Evolutionary conservation across 257 asterid species (phyloP), one percentile per base, ranked within the genome.

Genomic region (Lycium ferocissimum): DNA sequence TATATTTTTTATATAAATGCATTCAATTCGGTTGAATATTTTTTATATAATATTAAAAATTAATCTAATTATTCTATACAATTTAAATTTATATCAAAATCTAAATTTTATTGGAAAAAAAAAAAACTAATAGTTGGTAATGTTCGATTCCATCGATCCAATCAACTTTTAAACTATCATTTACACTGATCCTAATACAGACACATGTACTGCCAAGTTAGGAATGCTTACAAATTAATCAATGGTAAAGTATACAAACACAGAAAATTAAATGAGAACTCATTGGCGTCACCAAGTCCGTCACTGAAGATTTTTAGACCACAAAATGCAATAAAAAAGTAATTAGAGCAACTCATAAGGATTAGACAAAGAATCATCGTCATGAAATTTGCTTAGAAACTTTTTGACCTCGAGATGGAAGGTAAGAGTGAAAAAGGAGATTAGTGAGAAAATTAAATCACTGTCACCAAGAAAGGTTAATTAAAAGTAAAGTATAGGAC

Each of bases 331-430:
- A 12, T 18, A 14, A 38, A 15, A 15, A 38, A 40, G 15, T 5
- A 33, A 45, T 72, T 73, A 6, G 18, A 56, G 1, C 61, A 56
- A 56, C 61, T 56, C 61, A 56, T 14, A 12, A 56, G 61, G 18
- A 56, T 6, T 56, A 56, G 15, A 56, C 35, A 7, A 8, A 7
- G 66, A 58, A 58, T 53, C 57, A 11, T 8, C 57, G 4, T 11
- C 57, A 18, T 18, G 20, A 14, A 17, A 57, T 15, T 57, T 57
- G 65, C 26, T 59, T 61, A 20, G 69, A 61, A 61, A 7, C 17
- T 4, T 63, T 63, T 63, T 22, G 1, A 63, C 91, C 96, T 93
- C 94, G 96, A 91, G 91, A 92, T 91, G 93, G 87, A 90, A 1
- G 83, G 93, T 86, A 72, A 59, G 65, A 51, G 76, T 69, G 35